Conservation (phyloP, 129 eudicot genomes). For the Dittrichia graveolens region DNA sequence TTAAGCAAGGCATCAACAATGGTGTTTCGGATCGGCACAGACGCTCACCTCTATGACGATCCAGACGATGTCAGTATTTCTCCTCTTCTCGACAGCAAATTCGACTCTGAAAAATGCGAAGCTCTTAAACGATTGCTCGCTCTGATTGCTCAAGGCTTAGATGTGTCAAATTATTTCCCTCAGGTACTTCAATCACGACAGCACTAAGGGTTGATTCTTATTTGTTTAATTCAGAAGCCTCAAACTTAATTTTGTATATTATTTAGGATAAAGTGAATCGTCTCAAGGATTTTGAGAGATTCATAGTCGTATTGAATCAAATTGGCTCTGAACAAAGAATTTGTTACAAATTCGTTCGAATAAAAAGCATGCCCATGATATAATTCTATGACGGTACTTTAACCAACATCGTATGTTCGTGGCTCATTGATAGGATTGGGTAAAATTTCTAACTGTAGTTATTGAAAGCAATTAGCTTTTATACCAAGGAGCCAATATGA, state of each 20-base stretch:
- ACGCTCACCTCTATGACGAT: slow-evolving; percentile 95
- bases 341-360: background rate
- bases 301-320: slow-evolving; percentile 9
- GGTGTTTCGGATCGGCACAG: slow-evolving; percentile 96
- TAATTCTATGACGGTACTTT: background rate
- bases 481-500: slow-evolving; percentile 12
- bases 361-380: background rate
- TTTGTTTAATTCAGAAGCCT: background rate
- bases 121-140: slow-evolving; percentile 97
- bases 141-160: slow-evolving; percentile 93
- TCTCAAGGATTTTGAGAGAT: background rate
- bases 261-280: slow-evolving; percentile 3
- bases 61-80: slow-evolving; percentile 91
- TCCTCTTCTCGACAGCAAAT: slow-evolving; percentile 90
- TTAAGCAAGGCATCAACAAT: slow-evolving; percentile 86
- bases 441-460: background rate
- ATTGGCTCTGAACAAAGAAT: slow-evolving; percentile 14
- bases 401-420: background rate
- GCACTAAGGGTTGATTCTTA: background rate
- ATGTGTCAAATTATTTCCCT: slow-evolving; percentile 93
- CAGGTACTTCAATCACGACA: slow-evolving; percentile 50
- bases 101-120: slow-evolving; percentile 93
- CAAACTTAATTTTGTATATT: background rate
- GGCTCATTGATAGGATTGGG: slow-evolving; percentile 2
- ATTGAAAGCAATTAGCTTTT: background rate